These are phyloP conservation scores for Hypsizygus ulmarius DNA, from an alignment of 1,284 basidiomycete genomes.

Conservation along the genomic window DNA sequence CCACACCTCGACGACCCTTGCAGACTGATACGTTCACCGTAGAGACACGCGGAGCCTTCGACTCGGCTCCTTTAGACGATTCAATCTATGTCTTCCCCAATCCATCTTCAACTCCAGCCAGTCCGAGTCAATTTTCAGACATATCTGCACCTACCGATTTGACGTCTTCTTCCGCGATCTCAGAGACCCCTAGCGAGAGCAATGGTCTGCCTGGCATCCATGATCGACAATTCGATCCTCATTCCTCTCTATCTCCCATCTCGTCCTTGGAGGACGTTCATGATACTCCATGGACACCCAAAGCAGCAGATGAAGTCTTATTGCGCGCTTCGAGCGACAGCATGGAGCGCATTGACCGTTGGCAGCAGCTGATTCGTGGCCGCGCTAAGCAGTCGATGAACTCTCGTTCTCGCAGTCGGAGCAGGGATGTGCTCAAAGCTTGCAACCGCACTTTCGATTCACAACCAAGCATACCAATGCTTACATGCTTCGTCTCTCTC, in stretches of 20 bases:
- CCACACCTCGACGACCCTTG: neutral
- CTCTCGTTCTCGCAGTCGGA: too few relatives aligned
- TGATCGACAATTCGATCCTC: neutral
- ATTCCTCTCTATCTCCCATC: constrained; percentile 4
- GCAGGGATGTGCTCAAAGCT: neutral
- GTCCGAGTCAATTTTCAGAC: constrained; percentile 22
- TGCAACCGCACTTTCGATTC: neutral
- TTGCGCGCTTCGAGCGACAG: neutral
- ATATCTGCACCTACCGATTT: constrained; percentile 17
- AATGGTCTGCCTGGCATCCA: neutral
- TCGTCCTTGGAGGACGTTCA: neutral
- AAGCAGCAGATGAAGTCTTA: neutral
- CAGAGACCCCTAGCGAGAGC: neutral
- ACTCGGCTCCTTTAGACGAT: neutral
- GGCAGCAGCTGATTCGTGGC: neutral
- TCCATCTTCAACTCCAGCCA: constrained; percentile 23
- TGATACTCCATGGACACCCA: neutral
- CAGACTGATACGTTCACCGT: neutral
- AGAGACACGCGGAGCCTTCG: neutral
- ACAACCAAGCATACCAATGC: constrained; percentile 3
- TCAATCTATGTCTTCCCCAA: constrained; percentile 26
- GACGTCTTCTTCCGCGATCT: constrained; percentile 12
- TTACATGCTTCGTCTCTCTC: constrained; percentile 18
- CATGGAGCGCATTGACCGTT: constrained; percentile 1
- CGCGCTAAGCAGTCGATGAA: neutral